Evolutionary conservation across 163 green algal species (phyloP).

Genomic region (Scenedesmus sp.): DNA sequence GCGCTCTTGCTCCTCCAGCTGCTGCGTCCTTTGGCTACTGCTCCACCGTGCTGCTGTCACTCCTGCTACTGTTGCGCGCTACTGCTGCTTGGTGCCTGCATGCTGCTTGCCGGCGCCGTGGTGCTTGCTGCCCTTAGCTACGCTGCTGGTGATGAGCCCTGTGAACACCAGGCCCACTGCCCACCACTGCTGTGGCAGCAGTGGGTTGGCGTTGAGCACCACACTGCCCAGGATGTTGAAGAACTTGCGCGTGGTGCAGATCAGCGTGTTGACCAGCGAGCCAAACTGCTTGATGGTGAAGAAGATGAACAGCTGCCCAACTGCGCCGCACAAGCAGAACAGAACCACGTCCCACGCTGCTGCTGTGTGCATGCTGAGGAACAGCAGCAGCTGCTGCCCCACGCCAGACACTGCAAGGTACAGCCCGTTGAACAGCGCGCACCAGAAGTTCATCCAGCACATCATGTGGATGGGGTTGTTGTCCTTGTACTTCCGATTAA

Average conservation of each 20-base stretch:
- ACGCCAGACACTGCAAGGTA: constrained; percentile 65
- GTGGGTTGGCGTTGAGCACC: constrained; percentile 81
- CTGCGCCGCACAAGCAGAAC: constrained; percentile 96
- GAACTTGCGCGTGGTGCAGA: constrained; percentile 99
- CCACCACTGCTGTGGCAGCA: constrained; percentile 93
- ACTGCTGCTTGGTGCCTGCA: not conserved
- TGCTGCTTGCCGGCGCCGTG: not conserved
- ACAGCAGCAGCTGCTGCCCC: constrained; percentile 70
- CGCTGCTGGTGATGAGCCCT: constrained; percentile 64
- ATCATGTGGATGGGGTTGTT: constrained; percentile 95
- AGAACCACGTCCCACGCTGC: constrained; percentile 86
- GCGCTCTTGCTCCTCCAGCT: not conserved
- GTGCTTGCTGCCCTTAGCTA: constrained; percentile 39
- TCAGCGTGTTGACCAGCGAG: constrained; percentile 90
- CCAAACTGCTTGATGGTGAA: constrained; percentile 96
- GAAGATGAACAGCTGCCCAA: constrained; percentile 99
- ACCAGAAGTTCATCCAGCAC: constrained; percentile 99
- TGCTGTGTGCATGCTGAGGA: constrained; percentile 84
- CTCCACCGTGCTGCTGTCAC: not conserved
- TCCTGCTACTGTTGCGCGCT: not conserved
- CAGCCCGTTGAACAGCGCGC: constrained; percentile 79
- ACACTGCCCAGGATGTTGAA: constrained; percentile 98
- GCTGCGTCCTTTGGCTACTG: not conserved
- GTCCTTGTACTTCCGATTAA: constrained; percentile 81
- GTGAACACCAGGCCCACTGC: constrained; percentile 96